Conservation (phyloP, 2,329 filamentous ascomycete genomes). For the Stagonosporopsis cucurbitacearum region DNA sequence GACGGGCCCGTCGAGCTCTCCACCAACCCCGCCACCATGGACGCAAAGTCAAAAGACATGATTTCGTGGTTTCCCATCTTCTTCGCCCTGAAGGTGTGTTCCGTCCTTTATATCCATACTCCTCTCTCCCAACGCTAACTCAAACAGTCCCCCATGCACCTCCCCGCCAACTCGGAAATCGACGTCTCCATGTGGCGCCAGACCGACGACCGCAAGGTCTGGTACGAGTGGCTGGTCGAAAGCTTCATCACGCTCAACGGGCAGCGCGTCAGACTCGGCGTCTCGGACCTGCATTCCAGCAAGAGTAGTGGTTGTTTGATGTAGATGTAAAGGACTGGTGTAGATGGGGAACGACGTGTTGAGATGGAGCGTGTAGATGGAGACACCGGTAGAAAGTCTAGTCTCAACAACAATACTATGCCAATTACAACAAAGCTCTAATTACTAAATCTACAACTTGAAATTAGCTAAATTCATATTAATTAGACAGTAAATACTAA, state of each 20-base stretch:
- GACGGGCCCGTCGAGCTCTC: slow-evolving; percentile 78
- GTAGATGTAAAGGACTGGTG: slow-evolving; percentile 30
- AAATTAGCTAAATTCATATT: too few species aligned
- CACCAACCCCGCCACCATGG: slow-evolving; percentile 90
- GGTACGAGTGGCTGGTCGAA: slow-evolving; percentile 98
- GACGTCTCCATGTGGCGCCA: slow-evolving; percentile 95
- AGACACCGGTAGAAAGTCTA: too few species aligned
- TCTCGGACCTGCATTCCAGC: slow-evolving; percentile 49
- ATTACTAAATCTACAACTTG: too few species aligned
- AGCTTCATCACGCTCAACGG: slow-evolving; percentile 71
- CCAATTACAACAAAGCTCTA: too few species aligned
- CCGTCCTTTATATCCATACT: too few species aligned
- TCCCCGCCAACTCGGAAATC: slow-evolving; percentile 83
- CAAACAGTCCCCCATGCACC: slow-evolving; percentile 78
- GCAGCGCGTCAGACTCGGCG: slow-evolving; percentile 69
- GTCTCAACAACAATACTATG: too few species aligned
- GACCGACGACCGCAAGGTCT: slow-evolving; percentile 93
- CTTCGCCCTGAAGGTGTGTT: slow-evolving; percentile 86
- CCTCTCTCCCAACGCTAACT: too few species aligned
- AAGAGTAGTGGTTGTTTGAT: slow-evolving; percentile 50
- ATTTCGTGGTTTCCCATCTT: slow-evolving; percentile 99
- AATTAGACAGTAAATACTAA: too few species aligned
- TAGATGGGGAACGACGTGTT: too few species aligned
- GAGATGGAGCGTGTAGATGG: too few species aligned
- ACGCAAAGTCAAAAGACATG: slow-evolving; percentile 94